Conservation (phyloP, 2,329 filamentous ascomycete genomes). For the Dothideomycetes sp. region DNA sequence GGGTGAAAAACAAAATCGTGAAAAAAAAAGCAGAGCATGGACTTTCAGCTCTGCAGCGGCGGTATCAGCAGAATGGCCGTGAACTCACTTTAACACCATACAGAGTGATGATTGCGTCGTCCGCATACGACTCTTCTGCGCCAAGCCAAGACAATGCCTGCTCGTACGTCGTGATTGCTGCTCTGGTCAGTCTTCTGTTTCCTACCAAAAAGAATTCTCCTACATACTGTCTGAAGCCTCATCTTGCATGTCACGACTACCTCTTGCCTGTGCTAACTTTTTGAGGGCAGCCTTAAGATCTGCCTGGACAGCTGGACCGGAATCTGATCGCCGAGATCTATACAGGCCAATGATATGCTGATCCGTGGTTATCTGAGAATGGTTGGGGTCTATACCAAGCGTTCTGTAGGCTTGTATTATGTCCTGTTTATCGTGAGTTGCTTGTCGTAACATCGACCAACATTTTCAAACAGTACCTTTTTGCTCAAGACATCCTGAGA, state of each 20-base stretch:
- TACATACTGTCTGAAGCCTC: slow-evolving; percentile 46
- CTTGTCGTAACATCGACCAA: not conserved
- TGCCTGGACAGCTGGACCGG: slow-evolving; percentile 28
- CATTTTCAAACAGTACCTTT: slow-evolving; percentile 23
- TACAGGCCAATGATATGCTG: slow-evolving; percentile 55
- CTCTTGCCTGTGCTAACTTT: slow-evolving; percentile 50
- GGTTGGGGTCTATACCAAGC: slow-evolving; percentile 45
- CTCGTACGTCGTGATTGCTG: slow-evolving; percentile 50
- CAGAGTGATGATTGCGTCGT: slow-evolving; percentile 51
- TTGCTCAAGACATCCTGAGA: slow-evolving; percentile 49
- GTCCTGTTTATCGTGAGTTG: slow-evolving; percentile 28
- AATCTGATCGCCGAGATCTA: slow-evolving; percentile 36
- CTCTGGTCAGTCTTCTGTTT: slow-evolving; percentile 2
- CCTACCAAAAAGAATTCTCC: not conserved
- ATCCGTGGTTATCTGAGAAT: slow-evolving; percentile 39
- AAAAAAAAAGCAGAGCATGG: slow-evolving; percentile 1
- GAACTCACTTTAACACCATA: slow-evolving; percentile 45
- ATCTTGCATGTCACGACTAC: slow-evolving; percentile 49
- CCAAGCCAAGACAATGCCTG: slow-evolving; percentile 56
- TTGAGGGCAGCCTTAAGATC: slow-evolving; percentile 48
- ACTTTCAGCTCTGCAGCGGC: no score
- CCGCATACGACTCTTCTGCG: slow-evolving; percentile 36
- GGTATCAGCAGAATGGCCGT: no score
- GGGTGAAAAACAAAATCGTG: not conserved
- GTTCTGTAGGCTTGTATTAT: slow-evolving; percentile 49